Base-by-base conservation (phyloP, 1,284 basidiomycete species). In the Microstroma glucosiphilum region DNA sequence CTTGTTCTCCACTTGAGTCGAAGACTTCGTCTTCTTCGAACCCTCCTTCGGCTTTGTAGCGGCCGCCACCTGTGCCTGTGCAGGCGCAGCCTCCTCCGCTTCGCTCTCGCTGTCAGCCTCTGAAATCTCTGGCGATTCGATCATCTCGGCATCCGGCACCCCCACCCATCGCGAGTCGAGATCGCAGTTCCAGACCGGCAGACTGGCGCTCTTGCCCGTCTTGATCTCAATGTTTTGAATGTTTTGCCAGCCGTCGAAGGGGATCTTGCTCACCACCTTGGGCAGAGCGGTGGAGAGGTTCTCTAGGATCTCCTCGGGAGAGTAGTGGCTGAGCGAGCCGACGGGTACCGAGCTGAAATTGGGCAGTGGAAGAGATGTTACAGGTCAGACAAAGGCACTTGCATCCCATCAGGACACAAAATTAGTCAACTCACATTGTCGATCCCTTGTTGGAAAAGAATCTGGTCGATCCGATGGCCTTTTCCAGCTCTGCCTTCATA, bases 171-270 rank as follows among this genome's bases (percentile, higher is more conserved):
- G 11, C 37, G 68, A 55, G 61, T 65, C 85, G n/a, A 92, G 81
- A 13, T 83, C 81, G 74, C 88, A 89, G 51, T 84, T 86, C 91
- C 92, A 98, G 70, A 98, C 86, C 1, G 94, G 94, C 37, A 98
- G 81, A 66, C 89, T 87, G n/a, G 87, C 83, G 58, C 88, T 90
- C 19, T 85, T 85, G 68, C 86, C 89, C 2, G 92, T 96, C 82
- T 98, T 98, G 82, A 98, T 87, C 69, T 92, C 86, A 30, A 98
- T 80, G 64, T 86, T 88, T 73, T 96, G 91, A 56, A 98, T 83
- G 77, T 96, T 96, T 61, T 89, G 87, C 93, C 93, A 96, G 23
- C 86, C 88, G 56, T 87, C 90, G 68, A 78, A 79, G 48, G 96
- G 85, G 21, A 63, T 46, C 58, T 84, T 83, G 54, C 76, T 71